Evolutionary conservation across 805 yeast genomes (phyloP), one percentile per base, ranked within the genome.

Genomic region (Cyberlindnera meyerae): DNA sequence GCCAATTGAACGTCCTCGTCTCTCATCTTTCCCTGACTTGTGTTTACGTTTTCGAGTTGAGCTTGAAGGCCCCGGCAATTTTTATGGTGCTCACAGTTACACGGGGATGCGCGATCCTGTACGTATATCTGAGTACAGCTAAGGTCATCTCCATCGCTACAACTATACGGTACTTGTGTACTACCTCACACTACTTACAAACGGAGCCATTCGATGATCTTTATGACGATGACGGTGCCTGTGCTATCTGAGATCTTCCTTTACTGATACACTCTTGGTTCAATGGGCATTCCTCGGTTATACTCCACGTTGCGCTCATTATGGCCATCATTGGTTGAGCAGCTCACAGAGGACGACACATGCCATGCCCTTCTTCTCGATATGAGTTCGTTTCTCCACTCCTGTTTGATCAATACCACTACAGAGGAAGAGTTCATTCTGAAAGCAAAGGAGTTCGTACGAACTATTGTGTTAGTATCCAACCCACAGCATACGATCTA

Each of bases 311-410:
- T 50, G 8, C 30, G 21, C 1, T 14, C 29, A 4, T 22, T 18
- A 18, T 48, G 48, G 45, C 45, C 47, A 2, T 25, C 31, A 3
- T 13, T 27, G 14, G 29, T 32, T n/a, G 26, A 27, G 16, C 9
- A 8, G 3, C n/a, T 34, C 5, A 8, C 34, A 4, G 12, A 25
- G 13, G 11, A 26, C 14, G 12, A 9, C 11, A 94, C 83, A 55
- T 90, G 85, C 59, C 97, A 90, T 59, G 85, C 85, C 51, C 66
- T 93, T 42, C 90, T 88, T 52, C 71, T 93, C 43, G 98, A 93
- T 65, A 84, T 90, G 95, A 87, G 88, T 60, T 86, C 96, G 5
- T 84, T 93, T 58, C 65, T 90, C 43, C 97, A 84, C 58, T 81
- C 75, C 18, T 86, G 96, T 61, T 82, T 97, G 4, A 95, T 84